These are phyloP conservation scores for Penicillium sclerotiorum DNA, from an alignment of 2,329 filamentous ascomycete genomes.

Conservation along the genomic window DNA sequence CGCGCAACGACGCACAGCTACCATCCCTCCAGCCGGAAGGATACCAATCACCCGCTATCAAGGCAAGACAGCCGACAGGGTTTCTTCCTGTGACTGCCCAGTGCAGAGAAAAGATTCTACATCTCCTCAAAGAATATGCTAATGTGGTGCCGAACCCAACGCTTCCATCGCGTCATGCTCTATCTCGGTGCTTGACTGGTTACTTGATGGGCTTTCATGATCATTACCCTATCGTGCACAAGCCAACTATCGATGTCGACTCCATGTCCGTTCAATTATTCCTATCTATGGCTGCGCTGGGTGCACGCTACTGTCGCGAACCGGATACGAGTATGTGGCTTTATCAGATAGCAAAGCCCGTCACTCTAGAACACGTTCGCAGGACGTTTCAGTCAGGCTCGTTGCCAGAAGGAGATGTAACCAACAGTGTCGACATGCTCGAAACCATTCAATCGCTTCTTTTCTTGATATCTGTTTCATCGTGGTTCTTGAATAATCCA, in stretches of 20 bases:
- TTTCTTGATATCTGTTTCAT: slow-evolving; percentile 32
- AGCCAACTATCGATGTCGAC: slow-evolving; percentile 34
- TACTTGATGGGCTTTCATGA: slow-evolving; percentile 38
- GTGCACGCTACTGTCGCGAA: slow-evolving; percentile 37
- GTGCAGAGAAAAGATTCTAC: slow-evolving; percentile 32
- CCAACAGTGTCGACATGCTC: slow-evolving; percentile 28
- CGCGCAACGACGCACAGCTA: slow-evolving; percentile 36
- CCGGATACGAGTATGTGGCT: slow-evolving; percentile 36
- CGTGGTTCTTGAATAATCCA: slow-evolving; percentile 36
- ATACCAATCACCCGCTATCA: slow-evolving; percentile 24
- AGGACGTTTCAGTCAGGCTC: slow-evolving; percentile 30
- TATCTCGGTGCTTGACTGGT: slow-evolving; percentile 37
- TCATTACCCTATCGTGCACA: slow-evolving; percentile 37
- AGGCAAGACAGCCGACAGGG: slow-evolving; percentile 29
- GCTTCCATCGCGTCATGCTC: slow-evolving; percentile 35
- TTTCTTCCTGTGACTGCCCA: slow-evolving; percentile 35
- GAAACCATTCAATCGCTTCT: slow-evolving; percentile 34
- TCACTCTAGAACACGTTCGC: slow-evolving; percentile 36
- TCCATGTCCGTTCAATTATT: slow-evolving; percentile 28
- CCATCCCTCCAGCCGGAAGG: slow-evolving; percentile 38
- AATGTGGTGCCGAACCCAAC: slow-evolving; percentile 32
- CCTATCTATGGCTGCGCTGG: slow-evolving; percentile 35
- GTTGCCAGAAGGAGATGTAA: slow-evolving; percentile 12
- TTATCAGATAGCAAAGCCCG: slow-evolving; percentile 34
- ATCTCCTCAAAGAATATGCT: slow-evolving; percentile 24